Evolutionary conservation across 164 flowering plant genomes (phyloP).

Genomic region (Vitis amurensis): DNA sequence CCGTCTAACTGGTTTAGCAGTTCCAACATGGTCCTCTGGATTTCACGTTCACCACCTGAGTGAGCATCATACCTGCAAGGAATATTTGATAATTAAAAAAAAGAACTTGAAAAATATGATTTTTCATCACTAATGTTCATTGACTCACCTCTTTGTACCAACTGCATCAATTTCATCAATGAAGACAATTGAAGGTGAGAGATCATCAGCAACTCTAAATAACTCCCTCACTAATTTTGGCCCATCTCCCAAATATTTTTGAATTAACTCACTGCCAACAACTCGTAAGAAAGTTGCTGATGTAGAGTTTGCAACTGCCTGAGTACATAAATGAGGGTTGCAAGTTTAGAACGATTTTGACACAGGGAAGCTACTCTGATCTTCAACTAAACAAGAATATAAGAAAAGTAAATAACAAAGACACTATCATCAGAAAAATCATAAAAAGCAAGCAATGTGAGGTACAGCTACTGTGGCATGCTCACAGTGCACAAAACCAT

Average conservation of each 20-base stretch:
- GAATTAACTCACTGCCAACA: conserved; percentile 91
- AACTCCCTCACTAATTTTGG: conserved; percentile 94
- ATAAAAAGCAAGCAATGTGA: no score
- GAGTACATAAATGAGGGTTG: conserved; percentile 2
- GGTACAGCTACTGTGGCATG: no score
- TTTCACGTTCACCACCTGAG: conserved; percentile 96
- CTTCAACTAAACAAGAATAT: no score
- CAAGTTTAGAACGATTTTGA: background rate
- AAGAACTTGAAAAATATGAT: background rate
- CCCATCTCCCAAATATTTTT: conserved; percentile 93
- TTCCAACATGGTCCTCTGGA: conserved; percentile 95
- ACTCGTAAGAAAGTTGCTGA: conserved; percentile 93
- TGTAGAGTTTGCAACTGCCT: conserved; percentile 98
- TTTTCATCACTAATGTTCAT: background rate
- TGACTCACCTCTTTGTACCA: conserved; percentile 78
- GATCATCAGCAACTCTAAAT: conserved; percentile 93
- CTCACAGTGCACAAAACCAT: no score
- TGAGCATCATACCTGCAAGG: conserved; percentile 80
- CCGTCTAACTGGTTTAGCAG: conserved; percentile 91
- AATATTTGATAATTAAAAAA: background rate
- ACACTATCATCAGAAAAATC: no score
- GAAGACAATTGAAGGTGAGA: conserved; percentile 92
- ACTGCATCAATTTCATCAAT: conserved; percentile 97
- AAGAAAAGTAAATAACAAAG: no score
- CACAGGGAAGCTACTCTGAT: background rate